Evolutionary conservation across 805 yeast species (phyloP).

Genomic region (Candida xyloterini): DNA sequence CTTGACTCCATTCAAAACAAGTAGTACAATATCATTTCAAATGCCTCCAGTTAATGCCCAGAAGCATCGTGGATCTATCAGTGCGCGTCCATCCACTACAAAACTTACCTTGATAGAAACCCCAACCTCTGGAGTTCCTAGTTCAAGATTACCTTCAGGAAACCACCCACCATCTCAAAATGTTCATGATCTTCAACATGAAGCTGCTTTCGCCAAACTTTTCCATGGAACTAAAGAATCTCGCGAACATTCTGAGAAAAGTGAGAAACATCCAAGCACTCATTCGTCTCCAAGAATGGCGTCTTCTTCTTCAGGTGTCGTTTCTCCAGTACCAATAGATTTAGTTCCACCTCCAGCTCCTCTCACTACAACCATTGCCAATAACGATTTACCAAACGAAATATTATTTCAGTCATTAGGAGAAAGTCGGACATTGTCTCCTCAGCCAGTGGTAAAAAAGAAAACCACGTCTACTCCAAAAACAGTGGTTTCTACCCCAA

Average conservation of each 20-base stretch:
- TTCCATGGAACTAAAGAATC: slow-evolving; percentile 2
- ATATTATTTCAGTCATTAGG: background rate
- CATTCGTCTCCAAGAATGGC: slow-evolving; percentile 4
- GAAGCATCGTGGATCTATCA: slow-evolving; percentile 57
- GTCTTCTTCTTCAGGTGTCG: slow-evolving; percentile 13
- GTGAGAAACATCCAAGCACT: slow-evolving; percentile 3
- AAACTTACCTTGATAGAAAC: slow-evolving; percentile 25
- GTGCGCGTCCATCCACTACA: slow-evolving; percentile 48
- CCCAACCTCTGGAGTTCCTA: slow-evolving; percentile 27
- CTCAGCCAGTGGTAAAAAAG: slow-evolving; percentile 22
- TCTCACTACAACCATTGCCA: background rate
- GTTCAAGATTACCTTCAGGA: slow-evolving; percentile 28
- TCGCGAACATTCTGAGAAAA: background rate
- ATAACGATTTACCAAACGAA: background rate
- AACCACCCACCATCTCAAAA: slow-evolving; percentile 11
- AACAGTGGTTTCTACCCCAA: slow-evolving; percentile 53
- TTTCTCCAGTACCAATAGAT: slow-evolving; percentile 22
- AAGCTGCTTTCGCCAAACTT: background rate
- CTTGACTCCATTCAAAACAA: slow-evolving; percentile 19
- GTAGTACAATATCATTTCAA: slow-evolving; percentile 43
- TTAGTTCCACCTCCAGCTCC: slow-evolving; percentile 14
- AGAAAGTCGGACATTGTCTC: background rate
- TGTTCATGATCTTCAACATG: background rate
- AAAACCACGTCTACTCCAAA: slow-evolving; percentile 38
- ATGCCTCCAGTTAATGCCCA: slow-evolving; percentile 39